phyloP scores from a whole-genome alignment of 352 stramenopile species.

The Phytophthora litchii region DNA sequence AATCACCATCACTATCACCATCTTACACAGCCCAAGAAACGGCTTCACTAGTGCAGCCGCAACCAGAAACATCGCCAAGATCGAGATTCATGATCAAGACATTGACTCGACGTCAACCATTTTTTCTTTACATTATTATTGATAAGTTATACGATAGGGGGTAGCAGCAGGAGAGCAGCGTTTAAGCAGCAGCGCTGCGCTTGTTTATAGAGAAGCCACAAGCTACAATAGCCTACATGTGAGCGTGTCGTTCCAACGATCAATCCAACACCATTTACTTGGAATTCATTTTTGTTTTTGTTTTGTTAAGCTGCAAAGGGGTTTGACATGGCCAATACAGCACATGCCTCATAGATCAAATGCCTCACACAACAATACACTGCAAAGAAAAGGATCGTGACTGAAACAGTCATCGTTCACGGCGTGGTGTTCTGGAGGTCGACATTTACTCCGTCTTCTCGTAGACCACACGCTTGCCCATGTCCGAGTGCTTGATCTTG shows the following conservation, averaged over 20 bases:
- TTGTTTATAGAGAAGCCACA: slow-evolving; percentile 38
- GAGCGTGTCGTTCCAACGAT: slow-evolving; percentile 12
- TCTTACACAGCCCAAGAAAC: neutral
- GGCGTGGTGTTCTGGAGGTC: neutral
- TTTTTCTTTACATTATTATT: slow-evolving; percentile 42
- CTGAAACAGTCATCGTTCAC: slow-evolving; percentile 1
- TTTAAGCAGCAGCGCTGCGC: slow-evolving; percentile 8
- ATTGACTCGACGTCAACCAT: slow-evolving; percentile 17
- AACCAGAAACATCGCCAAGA: slow-evolving; percentile 28
- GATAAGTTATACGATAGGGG: slow-evolving; percentile 40
- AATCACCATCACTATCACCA: slow-evolving; percentile 8
- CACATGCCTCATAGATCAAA: slow-evolving; percentile 21
- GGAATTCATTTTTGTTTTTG: slow-evolving; percentile 16
- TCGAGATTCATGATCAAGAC: slow-evolving; percentile 14
- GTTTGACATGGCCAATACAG: slow-evolving; percentile 5
- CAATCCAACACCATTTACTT: slow-evolving; percentile 24
- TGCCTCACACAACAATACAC: slow-evolving; percentile 16
- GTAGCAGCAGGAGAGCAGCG: slow-evolving; percentile 14
- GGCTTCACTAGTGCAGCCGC: slow-evolving; percentile 1
- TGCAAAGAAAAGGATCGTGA: slow-evolving; percentile 1
- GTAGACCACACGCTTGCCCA: slow-evolving; percentile 85
- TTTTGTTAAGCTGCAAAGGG: slow-evolving; percentile 1
- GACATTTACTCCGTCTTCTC: slow-evolving; percentile 67
- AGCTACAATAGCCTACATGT: slow-evolving; percentile 26
- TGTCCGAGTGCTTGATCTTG: slow-evolving; percentile 84